A percentile compares a stretch with the other conserved stretches of the same genome.
These are phyloP conservation scores for Serendipita sp. DNA, from an alignment of 768 basidiomycete species.

Conservation along the genomic window DNA sequence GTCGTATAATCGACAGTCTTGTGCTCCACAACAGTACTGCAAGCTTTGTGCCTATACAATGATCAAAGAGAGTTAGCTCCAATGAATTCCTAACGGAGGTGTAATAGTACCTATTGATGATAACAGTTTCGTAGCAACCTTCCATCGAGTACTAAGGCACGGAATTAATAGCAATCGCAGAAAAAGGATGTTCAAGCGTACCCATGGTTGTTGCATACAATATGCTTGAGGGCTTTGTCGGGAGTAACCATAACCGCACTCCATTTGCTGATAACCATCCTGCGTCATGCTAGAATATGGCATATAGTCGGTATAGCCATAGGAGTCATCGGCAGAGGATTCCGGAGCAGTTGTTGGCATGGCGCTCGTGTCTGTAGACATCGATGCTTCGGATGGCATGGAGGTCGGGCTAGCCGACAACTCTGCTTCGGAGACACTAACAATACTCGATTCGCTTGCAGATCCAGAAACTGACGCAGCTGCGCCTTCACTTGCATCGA, in stretches of 20 bases:
- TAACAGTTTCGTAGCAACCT: constrained; percentile 48
- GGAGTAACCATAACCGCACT: constrained; percentile 55
- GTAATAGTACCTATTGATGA: constrained; percentile 30
- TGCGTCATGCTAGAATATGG: constrained; percentile 42
- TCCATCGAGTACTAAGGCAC: constrained; percentile 18
- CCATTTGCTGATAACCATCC: constrained; percentile 49
- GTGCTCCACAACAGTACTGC: constrained; percentile 12
- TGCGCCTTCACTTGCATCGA: background rate
- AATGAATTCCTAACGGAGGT: constrained; percentile 10
- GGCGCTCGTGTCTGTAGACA: background rate
- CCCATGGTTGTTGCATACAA: constrained; percentile 44
- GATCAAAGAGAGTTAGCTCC: background rate
- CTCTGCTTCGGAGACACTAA: background rate
- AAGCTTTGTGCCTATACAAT: constrained; percentile 9
- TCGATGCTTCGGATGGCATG: background rate
- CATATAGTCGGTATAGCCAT: constrained; percentile 20
- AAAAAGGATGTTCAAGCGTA: constrained; percentile 18
- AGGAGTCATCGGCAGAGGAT: background rate
- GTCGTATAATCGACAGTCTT: constrained; percentile 10
- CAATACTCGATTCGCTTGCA: background rate
- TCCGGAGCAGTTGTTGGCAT: background rate
- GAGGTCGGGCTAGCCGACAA: background rate
- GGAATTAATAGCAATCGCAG: background rate
- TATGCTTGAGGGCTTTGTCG: constrained; percentile 36
- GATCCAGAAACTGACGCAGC: background rate